Evolutionary conservation across 1,284 basidiomycete species (phyloP).

Genomic region (Fomitopsis palustris): DNA sequence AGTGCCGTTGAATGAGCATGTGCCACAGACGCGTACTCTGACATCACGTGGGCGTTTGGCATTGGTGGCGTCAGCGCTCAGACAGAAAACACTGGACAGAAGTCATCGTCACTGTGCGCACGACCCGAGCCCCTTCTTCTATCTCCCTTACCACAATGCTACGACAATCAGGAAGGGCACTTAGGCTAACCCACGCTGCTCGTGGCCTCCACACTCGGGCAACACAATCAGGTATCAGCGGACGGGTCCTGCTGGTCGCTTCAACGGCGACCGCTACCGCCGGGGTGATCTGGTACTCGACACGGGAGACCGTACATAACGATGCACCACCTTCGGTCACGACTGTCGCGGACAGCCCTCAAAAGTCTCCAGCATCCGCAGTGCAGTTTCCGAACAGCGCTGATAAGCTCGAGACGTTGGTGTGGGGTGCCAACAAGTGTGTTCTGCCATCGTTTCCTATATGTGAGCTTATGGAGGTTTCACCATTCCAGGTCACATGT

Average conservation of each 20-base stretch:
- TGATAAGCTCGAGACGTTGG: slow-evolving; percentile 37
- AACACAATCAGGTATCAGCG: slow-evolving; percentile 5
- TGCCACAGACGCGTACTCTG: too few species aligned
- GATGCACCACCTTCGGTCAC: slow-evolving; percentile 18
- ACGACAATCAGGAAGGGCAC: slow-evolving; percentile 9
- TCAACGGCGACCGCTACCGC: slow-evolving; percentile 17
- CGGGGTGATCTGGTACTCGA: slow-evolving; percentile 19
- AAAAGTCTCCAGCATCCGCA: background rate
- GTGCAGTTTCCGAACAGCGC: slow-evolving; percentile 12
- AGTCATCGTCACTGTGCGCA: background rate
- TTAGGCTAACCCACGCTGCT: slow-evolving; percentile 4
- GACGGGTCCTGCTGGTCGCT: slow-evolving; percentile 8
- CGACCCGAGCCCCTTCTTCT: background rate
- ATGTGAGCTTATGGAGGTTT: background rate
- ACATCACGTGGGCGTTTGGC: too few species aligned
- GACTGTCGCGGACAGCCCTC: background rate
- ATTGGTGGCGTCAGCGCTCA: too few species aligned
- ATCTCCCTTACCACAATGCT: slow-evolving; percentile 5
- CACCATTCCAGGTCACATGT: slow-evolving; percentile 37
- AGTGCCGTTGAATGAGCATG: too few species aligned
- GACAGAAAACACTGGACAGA: background rate
- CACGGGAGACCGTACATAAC: slow-evolving; percentile 22
- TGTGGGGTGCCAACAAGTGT: slow-evolving; percentile 61
- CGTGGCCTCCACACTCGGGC: slow-evolving; percentile 12
- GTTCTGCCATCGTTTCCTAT: slow-evolving; percentile 10